A percentile compares a stretch with the other conserved stretches of the same genome.
phyloP scores from a whole-genome alignment of 495 filamentous ascomycete species.

The Neurospora discreta region DNA sequence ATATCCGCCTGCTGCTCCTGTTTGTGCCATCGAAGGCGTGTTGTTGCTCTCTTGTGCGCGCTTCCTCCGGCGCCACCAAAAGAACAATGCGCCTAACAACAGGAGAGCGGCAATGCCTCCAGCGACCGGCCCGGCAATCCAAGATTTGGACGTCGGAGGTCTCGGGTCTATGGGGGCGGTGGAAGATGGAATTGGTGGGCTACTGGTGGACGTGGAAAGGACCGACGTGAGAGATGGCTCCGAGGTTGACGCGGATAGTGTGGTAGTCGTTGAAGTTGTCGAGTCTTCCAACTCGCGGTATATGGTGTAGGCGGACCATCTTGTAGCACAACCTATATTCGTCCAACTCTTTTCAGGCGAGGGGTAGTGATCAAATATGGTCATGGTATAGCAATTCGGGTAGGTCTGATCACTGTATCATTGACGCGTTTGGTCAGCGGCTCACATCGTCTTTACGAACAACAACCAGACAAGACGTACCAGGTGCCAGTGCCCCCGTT shows the following conservation, averaged over 20 bases:
- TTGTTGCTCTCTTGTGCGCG: fast-evolving
- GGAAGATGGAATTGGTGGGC: fast-evolving
- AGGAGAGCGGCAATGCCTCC: background rate
- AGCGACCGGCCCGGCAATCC: background rate
- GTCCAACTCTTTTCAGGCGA: background rate
- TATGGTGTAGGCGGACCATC: background rate
- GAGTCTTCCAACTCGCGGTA: background rate
- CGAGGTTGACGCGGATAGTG: background rate
- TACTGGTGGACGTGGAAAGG: background rate
- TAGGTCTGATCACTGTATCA: too few species aligned
- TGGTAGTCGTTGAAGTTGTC: background rate
- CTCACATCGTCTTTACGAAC: too few species aligned
- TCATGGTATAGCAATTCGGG: background rate
- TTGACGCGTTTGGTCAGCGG: too few species aligned
- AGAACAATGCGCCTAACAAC: background rate
- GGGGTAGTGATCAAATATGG: background rate
- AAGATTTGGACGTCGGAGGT: background rate
- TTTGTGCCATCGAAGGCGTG: background rate
- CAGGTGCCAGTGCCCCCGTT: fast-evolving
- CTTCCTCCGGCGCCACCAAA: background rate
- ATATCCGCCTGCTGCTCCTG: background rate
- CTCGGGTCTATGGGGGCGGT: background rate
- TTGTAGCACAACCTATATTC: fast-evolving
- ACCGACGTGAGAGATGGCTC: background rate
- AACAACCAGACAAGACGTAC: background rate